phyloP scores from a whole-genome alignment of 2,329 filamentous ascomycete species.

The Trichoderma sp. region DNA sequence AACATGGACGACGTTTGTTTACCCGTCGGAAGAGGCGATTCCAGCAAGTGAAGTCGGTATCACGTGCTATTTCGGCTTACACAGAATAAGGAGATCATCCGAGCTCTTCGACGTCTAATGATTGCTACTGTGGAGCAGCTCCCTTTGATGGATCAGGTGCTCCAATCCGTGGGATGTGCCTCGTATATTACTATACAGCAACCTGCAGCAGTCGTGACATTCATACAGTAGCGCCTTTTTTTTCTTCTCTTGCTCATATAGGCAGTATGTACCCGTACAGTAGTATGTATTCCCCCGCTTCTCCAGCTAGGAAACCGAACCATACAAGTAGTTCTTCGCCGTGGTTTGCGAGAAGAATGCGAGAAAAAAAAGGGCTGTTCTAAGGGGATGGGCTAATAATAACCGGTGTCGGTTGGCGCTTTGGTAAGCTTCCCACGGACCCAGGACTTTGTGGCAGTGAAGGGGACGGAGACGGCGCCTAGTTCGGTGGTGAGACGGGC shows the following conservation, averaged over 20 bases:
- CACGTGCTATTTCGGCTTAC: background rate
- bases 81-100: background rate
- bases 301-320: background rate
- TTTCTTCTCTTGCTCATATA: too few species aligned
- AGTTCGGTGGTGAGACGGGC: conserved; percentile 1
- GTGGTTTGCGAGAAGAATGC: background rate
- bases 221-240: background rate
- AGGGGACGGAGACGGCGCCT: background rate
- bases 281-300: background rate
- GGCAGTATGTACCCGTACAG: too few species aligned
- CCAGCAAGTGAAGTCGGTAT: background rate
- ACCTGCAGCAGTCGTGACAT: background rate
- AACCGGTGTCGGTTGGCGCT: background rate
- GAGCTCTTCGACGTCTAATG: background rate
- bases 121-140: background rate
- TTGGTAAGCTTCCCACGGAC: conserved; percentile 4
- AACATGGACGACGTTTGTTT: background rate
- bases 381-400: background rate
- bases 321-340: background rate
- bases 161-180: background rate
- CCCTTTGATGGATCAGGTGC: background rate
- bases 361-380: background rate
- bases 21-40: background rate
- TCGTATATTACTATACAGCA: background rate
- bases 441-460: background rate